phyloP scores from a whole-genome alignment of 2,329 filamentous ascomycete genomes.

The Corniculantispora saksenae region DNA sequence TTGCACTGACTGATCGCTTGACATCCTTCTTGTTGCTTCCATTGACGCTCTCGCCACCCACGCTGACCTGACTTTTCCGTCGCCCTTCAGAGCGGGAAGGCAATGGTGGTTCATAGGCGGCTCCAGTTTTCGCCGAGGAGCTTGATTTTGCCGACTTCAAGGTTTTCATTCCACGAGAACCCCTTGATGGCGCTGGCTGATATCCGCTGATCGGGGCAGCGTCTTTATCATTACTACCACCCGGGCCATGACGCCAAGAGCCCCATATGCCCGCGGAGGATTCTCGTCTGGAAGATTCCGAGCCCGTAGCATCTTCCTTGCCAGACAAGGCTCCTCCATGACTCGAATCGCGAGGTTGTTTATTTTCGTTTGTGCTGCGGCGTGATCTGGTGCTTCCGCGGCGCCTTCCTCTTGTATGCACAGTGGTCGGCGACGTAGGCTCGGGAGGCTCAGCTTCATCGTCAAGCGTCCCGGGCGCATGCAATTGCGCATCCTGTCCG shows the following conservation, averaged over 20 bases:
- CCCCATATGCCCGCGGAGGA: slow-evolving; percentile 64
- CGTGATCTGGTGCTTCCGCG: slow-evolving; percentile 41
- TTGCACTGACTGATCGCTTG: slow-evolving; percentile 51
- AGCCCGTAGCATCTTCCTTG: slow-evolving; percentile 32
- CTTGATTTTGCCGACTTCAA: slow-evolving; percentile 73
- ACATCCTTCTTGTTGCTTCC: slow-evolving; percentile 51
- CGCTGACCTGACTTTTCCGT: slow-evolving; percentile 53
- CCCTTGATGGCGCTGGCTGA: slow-evolving; percentile 64
- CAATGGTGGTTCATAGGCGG: slow-evolving; percentile 53
- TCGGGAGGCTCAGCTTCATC: slow-evolving; percentile 30
- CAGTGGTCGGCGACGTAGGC: slow-evolving; percentile 39
- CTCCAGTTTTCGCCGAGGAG: slow-evolving; percentile 53
- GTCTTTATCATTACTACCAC: slow-evolving; percentile 57
- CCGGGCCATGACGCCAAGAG: slow-evolving; percentile 65
- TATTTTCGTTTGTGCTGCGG: slow-evolving; percentile 16
- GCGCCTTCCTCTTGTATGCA: slow-evolving; percentile 46
- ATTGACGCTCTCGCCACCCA: slow-evolving; percentile 30
- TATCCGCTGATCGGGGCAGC: slow-evolving; percentile 63
- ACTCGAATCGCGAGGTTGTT: slow-evolving; percentile 9
- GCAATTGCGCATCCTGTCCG: slow-evolving; percentile 22
- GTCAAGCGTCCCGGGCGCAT: slow-evolving; percentile 22
- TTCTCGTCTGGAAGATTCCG: slow-evolving; percentile 44
- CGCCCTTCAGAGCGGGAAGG: slow-evolving; percentile 52
- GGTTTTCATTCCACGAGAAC: slow-evolving; percentile 80
- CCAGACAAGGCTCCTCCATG: slow-evolving; percentile 26